Conservation (phyloP, 2,329 filamentous ascomycete species). For the Colletotrichum endophyticum region DNA sequence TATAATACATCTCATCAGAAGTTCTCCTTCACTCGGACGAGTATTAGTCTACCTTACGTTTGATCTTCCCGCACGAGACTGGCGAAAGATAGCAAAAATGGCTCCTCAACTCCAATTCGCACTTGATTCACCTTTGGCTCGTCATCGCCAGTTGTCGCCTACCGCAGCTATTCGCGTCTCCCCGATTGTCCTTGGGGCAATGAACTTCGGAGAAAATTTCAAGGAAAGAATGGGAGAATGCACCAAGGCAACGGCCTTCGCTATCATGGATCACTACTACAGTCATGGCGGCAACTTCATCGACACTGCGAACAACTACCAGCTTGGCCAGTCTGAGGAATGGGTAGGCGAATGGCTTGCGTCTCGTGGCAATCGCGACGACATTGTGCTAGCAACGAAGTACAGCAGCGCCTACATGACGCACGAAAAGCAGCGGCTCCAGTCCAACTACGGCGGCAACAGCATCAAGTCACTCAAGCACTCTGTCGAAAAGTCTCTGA, state of each 20-base stretch:
- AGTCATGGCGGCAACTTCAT: constrained; percentile 70
- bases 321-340: constrained; percentile 59
- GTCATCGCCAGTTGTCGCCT: constrained; percentile 54
- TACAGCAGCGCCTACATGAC: constrained; percentile 52
- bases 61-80: rapidly evolving
- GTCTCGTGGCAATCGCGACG: constrained; percentile 51
- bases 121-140: constrained; percentile 38
- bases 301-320: constrained; percentile 66
- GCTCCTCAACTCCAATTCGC: not conserved
- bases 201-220: constrained; percentile 48
- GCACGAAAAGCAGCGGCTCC: constrained; percentile 8
- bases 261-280: constrained; percentile 61
- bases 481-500: constrained; percentile 43
- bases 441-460: constrained; percentile 47
- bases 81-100: not conserved
- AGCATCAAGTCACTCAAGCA: constrained; percentile 41
- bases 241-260: constrained; percentile 57
- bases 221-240: not conserved
- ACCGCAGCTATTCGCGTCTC: constrained; percentile 55
- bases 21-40: rapidly evolving
- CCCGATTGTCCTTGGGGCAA: constrained; percentile 54
- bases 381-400: constrained; percentile 62
- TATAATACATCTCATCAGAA: not conserved
- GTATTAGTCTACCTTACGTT: not conserved
- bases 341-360: constrained; percentile 64